These are phyloP conservation scores for Neurospora terricola DNA, from an alignment of 495 filamentous ascomycete genomes.

Conservation along the genomic window DNA sequence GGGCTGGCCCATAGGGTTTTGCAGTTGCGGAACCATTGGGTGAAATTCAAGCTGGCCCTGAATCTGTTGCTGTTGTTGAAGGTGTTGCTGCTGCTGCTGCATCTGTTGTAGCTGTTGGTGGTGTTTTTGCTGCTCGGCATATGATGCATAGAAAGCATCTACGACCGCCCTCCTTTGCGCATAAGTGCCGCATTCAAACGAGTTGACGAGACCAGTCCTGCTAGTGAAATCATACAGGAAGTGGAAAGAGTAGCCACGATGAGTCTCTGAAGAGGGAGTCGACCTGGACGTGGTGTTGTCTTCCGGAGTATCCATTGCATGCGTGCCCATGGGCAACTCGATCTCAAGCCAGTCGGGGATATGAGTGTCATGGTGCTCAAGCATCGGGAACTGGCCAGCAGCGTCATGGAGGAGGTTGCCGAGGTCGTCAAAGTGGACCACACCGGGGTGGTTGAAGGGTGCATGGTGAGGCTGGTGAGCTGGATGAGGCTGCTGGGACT, in stretches of 20 bases:
- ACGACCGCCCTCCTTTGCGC: conserved; percentile 17
- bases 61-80: background rate
- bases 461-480: background rate
- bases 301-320: background rate
- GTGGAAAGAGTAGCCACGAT: conserved; percentile 14
- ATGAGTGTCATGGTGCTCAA: background rate
- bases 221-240: conserved; percentile 24
- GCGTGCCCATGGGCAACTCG: background rate
- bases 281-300: background rate
- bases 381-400: conserved; percentile 10
- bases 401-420: conserved; percentile 14
- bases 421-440: conserved; percentile 9
- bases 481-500: conserved; percentile 1
- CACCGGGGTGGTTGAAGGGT: background rate
- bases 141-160: conserved; percentile 9
- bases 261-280: background rate
- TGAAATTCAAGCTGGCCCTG: background rate
- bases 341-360: conserved; percentile 11
- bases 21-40: background rate
- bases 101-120: background rate
- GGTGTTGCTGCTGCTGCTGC: background rate
- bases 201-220: conserved; percentile 18
- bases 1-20: background rate
- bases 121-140: conserved; percentile 7
- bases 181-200: conserved; percentile 23